These are phyloP conservation scores for Austroboletus festivus DNA, from an alignment of 768 basidiomycete species.

Conservation along the genomic window DNA sequence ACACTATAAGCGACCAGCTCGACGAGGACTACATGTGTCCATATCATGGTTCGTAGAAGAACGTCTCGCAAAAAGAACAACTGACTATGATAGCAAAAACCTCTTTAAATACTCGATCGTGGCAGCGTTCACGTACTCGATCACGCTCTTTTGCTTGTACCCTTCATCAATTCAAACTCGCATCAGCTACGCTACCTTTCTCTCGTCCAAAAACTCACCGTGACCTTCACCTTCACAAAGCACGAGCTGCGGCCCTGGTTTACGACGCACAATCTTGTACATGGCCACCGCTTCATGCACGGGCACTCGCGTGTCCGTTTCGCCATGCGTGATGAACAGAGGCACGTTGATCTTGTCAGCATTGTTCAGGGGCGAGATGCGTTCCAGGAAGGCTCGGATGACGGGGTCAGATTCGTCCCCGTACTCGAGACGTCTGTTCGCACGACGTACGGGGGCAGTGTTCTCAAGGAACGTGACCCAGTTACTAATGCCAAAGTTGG, in stretches of 20 bases:
- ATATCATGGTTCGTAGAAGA: not conserved
- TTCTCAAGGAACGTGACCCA: constrained; percentile 43
- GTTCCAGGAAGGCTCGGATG: constrained; percentile 37
- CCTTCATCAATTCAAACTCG: constrained; percentile 24
- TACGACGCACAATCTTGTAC: constrained; percentile 32
- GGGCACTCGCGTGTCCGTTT: constrained; percentile 39
- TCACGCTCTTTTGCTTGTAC: constrained; percentile 43
- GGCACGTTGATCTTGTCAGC: constrained; percentile 36
- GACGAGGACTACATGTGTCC: not conserved
- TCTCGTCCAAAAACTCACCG: constrained; percentile 27
- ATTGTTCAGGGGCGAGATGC: constrained; percentile 39
- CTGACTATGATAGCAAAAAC: constrained; percentile 25
- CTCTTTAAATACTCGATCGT: constrained; percentile 38
- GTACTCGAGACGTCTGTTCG: constrained; percentile 37
- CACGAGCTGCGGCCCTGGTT: constrained; percentile 32
- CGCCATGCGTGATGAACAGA: constrained; percentile 41
- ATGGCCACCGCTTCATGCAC: constrained; percentile 38
- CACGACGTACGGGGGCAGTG: constrained; percentile 36
- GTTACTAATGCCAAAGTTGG: constrained; percentile 40
- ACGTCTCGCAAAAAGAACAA: constrained; percentile 1
- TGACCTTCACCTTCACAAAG: constrained; percentile 43
- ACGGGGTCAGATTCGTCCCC: constrained; percentile 39
- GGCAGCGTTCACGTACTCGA: constrained; percentile 41
- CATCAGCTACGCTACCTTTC: not conserved
- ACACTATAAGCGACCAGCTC: constrained; percentile 3